These are phyloP conservation scores for Cordyceps tenuipes DNA, from an alignment of 2,329 filamentous ascomycete species.

Conservation along the genomic window DNA sequence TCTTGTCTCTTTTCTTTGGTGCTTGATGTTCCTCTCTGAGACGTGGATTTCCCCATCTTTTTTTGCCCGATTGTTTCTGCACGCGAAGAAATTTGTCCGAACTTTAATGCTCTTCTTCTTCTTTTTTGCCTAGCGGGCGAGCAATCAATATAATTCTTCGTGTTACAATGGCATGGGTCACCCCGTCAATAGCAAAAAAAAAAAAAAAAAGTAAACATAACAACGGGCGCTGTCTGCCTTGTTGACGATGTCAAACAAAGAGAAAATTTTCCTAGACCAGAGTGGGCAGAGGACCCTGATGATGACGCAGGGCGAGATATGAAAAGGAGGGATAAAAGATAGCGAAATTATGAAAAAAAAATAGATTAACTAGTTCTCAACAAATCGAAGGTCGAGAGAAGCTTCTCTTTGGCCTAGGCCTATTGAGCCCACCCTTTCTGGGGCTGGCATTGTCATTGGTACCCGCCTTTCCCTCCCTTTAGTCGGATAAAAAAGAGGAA, in stretches of 20 bases:
- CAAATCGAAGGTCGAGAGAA: constrained; percentile 10
- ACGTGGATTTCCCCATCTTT: neutral
- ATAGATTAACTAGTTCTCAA: neutral
- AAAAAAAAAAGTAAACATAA: neutral
- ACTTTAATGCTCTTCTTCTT: neutral
- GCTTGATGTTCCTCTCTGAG: neutral
- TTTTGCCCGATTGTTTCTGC: neutral
- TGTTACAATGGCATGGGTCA: too few relatives aligned
- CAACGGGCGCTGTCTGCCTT: neutral
- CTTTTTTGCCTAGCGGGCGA: neutral
- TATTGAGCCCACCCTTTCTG: neutral
- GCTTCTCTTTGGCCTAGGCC: neutral
- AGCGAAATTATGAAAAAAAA: too few relatives aligned
- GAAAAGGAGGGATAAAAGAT: neutral
- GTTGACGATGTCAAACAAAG: neutral
- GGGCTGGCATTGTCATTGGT: neutral
- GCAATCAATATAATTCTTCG: neutral
- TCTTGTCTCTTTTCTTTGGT: neutral
- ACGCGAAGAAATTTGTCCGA: neutral
- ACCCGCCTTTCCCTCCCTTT: constrained; percentile 1
- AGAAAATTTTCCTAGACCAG: neutral
- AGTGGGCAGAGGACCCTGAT: neutral
- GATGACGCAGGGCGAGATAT: neutral
- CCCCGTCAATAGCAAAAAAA: neutral
- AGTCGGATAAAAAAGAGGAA: neutral